Evolutionary conservation across 108 stramenopile species (phyloP).

Genomic region (Pseudonitzschia delicatissima): DNA sequence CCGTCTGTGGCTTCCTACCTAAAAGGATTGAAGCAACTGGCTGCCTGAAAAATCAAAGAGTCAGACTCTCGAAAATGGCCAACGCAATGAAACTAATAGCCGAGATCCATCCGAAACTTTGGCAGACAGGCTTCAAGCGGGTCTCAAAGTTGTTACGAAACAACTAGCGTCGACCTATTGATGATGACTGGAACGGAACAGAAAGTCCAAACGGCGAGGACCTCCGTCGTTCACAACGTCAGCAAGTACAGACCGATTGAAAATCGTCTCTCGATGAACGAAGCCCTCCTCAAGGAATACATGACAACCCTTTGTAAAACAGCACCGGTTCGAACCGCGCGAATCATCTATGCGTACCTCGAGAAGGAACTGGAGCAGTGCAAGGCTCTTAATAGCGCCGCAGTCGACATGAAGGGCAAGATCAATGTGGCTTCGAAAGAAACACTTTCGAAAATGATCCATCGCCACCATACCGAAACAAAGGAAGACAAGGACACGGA

Average conservation of each 20-base stretch:
- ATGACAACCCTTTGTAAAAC: conserved; percentile 59
- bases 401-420: conserved; percentile 49
- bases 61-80: background rate
- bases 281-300: conserved; percentile 45
- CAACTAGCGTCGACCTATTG: conserved; percentile 10
- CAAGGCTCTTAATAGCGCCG: conserved; percentile 49
- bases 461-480: conserved; percentile 54
- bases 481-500: conserved; percentile 58
- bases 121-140: conserved; percentile 23
- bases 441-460: conserved; percentile 48
- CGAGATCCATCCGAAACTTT: conserved; percentile 20
- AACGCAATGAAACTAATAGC: background rate
- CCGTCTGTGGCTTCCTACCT: conserved; percentile 63
- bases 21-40: conserved; percentile 35
- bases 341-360: conserved; percentile 76
- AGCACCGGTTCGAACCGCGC: conserved; percentile 55
- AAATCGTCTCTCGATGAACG: conserved; percentile 46
- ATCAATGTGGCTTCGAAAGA: conserved; percentile 50
- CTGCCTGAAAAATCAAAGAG: background rate
- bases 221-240: conserved; percentile 6
- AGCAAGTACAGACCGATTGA: conserved; percentile 28
- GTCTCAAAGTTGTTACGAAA: conserved; percentile 28
- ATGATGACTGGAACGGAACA: background rate
- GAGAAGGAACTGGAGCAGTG: conserved; percentile 65
- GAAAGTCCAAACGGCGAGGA: background rate